Evolutionary conservation across 1,284 basidiomycete genomes (phyloP).

Genomic region (Amylostereum areolatum): DNA sequence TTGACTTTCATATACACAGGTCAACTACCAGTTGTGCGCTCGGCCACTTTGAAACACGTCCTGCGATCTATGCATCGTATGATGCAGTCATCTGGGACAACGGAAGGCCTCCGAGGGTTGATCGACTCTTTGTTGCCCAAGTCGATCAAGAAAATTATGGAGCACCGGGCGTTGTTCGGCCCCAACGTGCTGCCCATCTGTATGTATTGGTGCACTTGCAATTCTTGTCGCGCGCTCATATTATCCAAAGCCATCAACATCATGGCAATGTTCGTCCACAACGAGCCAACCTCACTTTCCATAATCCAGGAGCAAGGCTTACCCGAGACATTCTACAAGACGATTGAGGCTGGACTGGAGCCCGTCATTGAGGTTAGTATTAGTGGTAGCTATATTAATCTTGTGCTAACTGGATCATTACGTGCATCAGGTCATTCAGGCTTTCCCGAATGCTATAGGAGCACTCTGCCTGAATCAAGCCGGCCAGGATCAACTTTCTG

Average conservation of each 20-base stretch:
- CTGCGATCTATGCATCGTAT: constrained; percentile 92
- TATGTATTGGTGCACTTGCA: constrained; percentile 25
- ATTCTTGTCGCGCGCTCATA: constrained; percentile 4
- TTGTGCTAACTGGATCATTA: constrained; percentile 16
- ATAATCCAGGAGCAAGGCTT: constrained; percentile 91
- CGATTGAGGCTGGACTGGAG: constrained; percentile 82
- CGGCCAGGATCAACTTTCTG: constrained; percentile 79
- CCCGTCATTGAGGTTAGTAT: constrained; percentile 75
- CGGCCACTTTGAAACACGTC: constrained; percentile 83
- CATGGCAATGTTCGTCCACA: constrained; percentile 98
- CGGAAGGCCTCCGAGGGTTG: constrained; percentile 91
- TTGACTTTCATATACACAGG: constrained; percentile 27
- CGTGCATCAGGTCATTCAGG: constrained; percentile 72
- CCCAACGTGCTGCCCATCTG: constrained; percentile 81
- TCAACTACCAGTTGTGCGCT: constrained; percentile 60
- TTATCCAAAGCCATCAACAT: constrained; percentile 79
- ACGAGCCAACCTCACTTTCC: constrained; percentile 91
- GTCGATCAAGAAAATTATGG: constrained; percentile 86
- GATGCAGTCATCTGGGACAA: constrained; percentile 92
- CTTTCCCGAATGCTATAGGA: constrained; percentile 94
- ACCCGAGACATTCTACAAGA: constrained; percentile 85
- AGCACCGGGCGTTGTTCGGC: constrained; percentile 80
- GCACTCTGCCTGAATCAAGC: constrained; percentile 92
- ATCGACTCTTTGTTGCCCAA: constrained; percentile 88
- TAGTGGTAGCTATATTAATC: neutral